Base-by-base conservation (phyloP, 805 yeast species). In the Maudiozyma pseudohumilis region DNA sequence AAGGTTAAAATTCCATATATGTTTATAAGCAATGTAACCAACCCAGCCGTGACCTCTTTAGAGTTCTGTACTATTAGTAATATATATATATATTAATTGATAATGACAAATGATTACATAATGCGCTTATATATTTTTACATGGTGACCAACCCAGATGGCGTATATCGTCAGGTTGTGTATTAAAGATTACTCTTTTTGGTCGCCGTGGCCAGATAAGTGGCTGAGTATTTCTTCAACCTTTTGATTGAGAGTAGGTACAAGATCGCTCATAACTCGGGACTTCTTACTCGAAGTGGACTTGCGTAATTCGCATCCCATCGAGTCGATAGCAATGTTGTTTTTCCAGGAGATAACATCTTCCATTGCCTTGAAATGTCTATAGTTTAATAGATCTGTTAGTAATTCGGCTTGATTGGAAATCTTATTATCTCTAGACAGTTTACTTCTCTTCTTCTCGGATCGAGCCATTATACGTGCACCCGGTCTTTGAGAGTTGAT, bases 161-260 rank as follows among this genome's bases (percentile, higher is more conserved):
- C 96, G 0, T 77, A 72, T 44, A 53, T 56, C 29, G 81, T 86
- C 13, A 84, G 96, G 94, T 95, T 85, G n/a, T n/a, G n/a, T n/a
- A n/a, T n/a, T n/a, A n/a, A n/a, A n/a, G n/a, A n/a, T n/a, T 11
- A 11, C 25, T 23, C 8, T 23, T 23, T 11, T 23, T 23, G 8
- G 25, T 23, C 25, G 8, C 11, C 11, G 25, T 9, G 11, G n/a
- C n/a, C n/a, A n/a, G n/a, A n/a, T n/a, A 29, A 13, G 16, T 35
- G 36, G 5, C 41, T 36, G 29, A 54, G 34, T 18, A 55, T 53
- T 12, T 44, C 47, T 32, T 45, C 35, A 24, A 66, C 46, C 35
- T 56, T 53, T 36, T 60, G 56, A 12, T 60, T 59, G 1, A 55
- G 55, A 0, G 56, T 50, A n/a, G 47, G 15, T 10, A 24, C 5